A percentile compares a stretch with the other conserved stretches of the same genome.
Conservation (phyloP, 495 filamentous ascomycete genomes). For the Cenococcum geophilum region DNA sequence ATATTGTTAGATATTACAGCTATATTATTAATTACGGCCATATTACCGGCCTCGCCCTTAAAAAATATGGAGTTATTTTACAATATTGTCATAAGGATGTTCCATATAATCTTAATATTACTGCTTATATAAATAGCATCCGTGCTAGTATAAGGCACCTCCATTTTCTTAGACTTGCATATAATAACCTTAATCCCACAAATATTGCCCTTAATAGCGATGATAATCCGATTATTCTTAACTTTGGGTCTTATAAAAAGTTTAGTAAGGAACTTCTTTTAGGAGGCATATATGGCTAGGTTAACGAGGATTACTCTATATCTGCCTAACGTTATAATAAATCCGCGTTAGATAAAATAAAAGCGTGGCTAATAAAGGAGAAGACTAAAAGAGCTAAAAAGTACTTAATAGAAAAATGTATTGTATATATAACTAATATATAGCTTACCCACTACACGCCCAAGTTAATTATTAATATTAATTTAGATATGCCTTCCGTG, state of each 20-base stretch:
- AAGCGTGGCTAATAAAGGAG: constrained; percentile 12
- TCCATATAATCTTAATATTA: constrained; percentile 12
- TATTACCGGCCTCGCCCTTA: constrained; percentile 15
- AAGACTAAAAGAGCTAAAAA: constrained; percentile 4
- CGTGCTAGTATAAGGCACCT: constrained; percentile 15
- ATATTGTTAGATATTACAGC: constrained; percentile 15
- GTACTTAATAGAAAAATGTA: constrained; percentile 3
- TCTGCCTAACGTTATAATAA: constrained; percentile 16
- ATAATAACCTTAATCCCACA: constrained; percentile 21
- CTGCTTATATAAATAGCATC: constrained; percentile 16
- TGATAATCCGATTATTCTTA: constrained; percentile 11
- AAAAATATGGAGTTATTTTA: constrained; percentile 13
- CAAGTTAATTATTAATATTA: too few species aligned
- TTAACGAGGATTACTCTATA: constrained; percentile 12
- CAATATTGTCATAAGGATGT: constrained; percentile 17
- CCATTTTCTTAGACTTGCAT: constrained; percentile 19
- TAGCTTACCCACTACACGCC: neutral
- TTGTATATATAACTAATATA: constrained; percentile 3
- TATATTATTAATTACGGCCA: constrained; percentile 14
- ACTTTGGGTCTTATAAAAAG: constrained; percentile 16
- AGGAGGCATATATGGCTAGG: constrained; percentile 16
- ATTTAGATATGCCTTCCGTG: too few species aligned
- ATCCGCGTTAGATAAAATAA: constrained; percentile 12
- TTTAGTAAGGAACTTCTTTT: constrained; percentile 19
- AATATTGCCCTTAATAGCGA: constrained; percentile 17